Conservation (phyloP, 305 asterid species). For the Lippia alba region DNA sequence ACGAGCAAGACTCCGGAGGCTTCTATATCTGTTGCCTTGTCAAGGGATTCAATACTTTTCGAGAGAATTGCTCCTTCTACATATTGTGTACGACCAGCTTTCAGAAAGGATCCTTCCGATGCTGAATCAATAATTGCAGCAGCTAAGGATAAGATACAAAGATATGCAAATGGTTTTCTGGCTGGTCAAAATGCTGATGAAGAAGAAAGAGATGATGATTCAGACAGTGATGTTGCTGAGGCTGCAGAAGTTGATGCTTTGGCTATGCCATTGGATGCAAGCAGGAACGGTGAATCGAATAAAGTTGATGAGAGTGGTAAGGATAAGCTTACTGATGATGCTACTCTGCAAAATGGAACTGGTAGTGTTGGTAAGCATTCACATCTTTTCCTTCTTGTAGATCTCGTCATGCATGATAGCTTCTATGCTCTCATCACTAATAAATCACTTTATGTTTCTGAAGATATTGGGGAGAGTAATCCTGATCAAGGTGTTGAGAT, state of each 20-base stretch:
- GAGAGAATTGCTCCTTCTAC: conserved; percentile 99
- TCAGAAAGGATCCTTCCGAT: conserved; percentile 94
- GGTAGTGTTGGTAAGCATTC: conserved; percentile 52
- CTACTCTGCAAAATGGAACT: conserved; percentile 47
- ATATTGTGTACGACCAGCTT: conserved; percentile 88
- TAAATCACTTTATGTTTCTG: conserved; percentile 27
- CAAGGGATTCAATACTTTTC: conserved; percentile 94
- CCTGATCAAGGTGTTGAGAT: conserved; percentile 77
- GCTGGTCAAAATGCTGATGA: conserved; percentile 86
- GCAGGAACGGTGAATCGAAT: conserved; percentile 48
- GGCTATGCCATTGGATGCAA: conserved; percentile 61
- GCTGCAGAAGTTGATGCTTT: conserved; percentile 81
- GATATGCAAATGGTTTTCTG: conserved; percentile 80
- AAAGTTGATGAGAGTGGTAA: conserved; percentile 52
- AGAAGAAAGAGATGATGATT: conserved; percentile 95
- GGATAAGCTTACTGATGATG: conserved; percentile 52
- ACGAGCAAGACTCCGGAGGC: conserved; percentile 99
- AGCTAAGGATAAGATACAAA: conserved; percentile 92
- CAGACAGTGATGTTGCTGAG: conserved; percentile 88
- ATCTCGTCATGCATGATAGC: conserved; percentile 21
- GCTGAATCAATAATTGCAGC: conserved; percentile 82
- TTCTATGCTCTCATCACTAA: conserved; percentile 29
- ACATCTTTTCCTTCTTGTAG: conserved; percentile 22
- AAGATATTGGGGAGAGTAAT: conserved; percentile 52
- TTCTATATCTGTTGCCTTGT: conserved; percentile 97